These are phyloP conservation scores for Linanthus parryae DNA, from an alignment of 148 eudicot genomes.

Conservation along the genomic window DNA sequence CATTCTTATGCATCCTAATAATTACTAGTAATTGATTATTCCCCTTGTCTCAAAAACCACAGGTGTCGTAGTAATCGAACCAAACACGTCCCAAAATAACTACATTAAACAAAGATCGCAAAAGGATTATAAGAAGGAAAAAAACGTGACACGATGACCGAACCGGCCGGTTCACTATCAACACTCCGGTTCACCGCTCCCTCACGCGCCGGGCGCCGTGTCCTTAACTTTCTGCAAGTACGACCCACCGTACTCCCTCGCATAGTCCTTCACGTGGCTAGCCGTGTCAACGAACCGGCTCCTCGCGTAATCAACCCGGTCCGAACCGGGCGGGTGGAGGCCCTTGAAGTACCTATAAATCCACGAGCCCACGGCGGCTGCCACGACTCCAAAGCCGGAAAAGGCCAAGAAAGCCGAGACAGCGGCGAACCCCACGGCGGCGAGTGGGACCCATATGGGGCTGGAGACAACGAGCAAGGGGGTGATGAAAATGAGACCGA, in stretches of 20 bases:
- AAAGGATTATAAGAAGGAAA: too few species aligned
- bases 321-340: slow-evolving; percentile 76
- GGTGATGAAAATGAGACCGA: slow-evolving; percentile 51
- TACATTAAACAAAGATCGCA: too few species aligned
- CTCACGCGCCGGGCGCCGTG: slow-evolving; percentile 93
- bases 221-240: slow-evolving; percentile 81
- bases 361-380: slow-evolving; percentile 44
- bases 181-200: too few species aligned
- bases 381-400: slow-evolving; percentile 32
- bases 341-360: slow-evolving; percentile 65
- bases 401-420: slow-evolving; percentile 33
- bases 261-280: slow-evolving; percentile 83
- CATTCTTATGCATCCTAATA: too few species aligned
- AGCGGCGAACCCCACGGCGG: slow-evolving; percentile 24
- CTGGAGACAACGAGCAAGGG: slow-evolving; percentile 59
- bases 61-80: too few species aligned
- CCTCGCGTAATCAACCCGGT: slow-evolving; percentile 72
- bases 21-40: too few species aligned
- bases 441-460: slow-evolving; percentile 78
- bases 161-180: too few species aligned
- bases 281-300: slow-evolving; percentile 66
- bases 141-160: too few species aligned
- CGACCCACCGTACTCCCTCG: slow-evolving; percentile 81
- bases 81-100: too few species aligned
- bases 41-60: too few species aligned